phyloP scores from a whole-genome alignment of 371 early-diverging fungal genomes.

The Phascolomyces articulosus region DNA sequence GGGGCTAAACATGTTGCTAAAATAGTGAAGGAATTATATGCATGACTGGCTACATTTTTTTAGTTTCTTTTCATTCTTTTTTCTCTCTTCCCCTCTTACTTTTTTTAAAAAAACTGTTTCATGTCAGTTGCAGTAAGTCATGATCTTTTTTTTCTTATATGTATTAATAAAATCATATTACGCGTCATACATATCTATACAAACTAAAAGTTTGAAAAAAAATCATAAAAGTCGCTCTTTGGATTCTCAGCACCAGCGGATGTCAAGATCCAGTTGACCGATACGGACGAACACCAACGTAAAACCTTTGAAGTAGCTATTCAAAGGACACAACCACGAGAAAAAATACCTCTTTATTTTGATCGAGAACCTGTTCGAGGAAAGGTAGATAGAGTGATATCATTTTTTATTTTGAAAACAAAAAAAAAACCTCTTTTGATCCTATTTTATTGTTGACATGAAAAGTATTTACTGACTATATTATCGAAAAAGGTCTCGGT shows the following conservation, averaged over 20 bases:
- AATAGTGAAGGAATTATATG: not conserved
- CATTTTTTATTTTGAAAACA: too few relatives aligned
- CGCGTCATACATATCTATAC: not conserved
- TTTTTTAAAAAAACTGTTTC: not conserved
- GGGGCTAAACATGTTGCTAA: too few relatives aligned
- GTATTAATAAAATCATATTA: not conserved
- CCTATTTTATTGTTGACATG: too few relatives aligned
- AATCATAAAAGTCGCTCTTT: conserved; percentile 7
- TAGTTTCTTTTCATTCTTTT: not conserved
- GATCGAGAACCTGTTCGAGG: conserved; percentile 98
- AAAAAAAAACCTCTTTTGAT: too few relatives aligned
- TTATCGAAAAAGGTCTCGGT: conserved; percentile 68
- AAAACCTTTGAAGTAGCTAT: not conserved
- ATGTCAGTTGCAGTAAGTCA: conserved; percentile 5
- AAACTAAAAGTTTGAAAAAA: not conserved
- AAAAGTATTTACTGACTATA: not conserved
- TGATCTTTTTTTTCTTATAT: not conserved
- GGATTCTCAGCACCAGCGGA: conserved; percentile 9
- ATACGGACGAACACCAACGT: conserved; percentile 6
- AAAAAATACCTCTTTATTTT: conserved; percentile 90
- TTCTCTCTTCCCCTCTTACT: not conserved
- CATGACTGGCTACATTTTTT: not conserved
- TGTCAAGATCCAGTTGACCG: conserved; percentile 4
- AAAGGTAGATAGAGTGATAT: too few relatives aligned
- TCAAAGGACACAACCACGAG: conserved; percentile 34